phyloP scores from a whole-genome alignment of 305 asterid species.

The Fraxinus paxiana region DNA sequence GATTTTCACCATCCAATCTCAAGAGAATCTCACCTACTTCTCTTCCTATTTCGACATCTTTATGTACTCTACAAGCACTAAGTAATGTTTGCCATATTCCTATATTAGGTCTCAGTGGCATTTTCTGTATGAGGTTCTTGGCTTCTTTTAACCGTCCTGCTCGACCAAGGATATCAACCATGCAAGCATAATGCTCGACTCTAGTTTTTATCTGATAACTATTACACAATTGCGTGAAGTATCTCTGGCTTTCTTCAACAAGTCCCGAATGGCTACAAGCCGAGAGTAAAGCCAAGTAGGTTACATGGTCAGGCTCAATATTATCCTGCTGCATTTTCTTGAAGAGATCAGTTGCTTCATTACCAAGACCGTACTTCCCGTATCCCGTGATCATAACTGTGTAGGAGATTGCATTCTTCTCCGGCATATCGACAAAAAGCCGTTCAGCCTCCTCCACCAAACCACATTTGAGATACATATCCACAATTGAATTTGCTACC shows the following conservation, averaged over 20 bases:
- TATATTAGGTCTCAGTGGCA: slow-evolving; percentile 47
- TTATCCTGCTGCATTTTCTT: slow-evolving; percentile 40
- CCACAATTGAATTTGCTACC: slow-evolving; percentile 43
- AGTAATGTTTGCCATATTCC: slow-evolving; percentile 64
- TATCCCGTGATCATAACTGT: slow-evolving; percentile 60
- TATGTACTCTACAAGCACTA: slow-evolving; percentile 51
- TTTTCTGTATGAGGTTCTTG: slow-evolving; percentile 41
- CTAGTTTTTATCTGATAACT: slow-evolving; percentile 34
- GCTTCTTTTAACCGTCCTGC: slow-evolving; percentile 56
- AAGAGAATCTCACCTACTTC: slow-evolving; percentile 45
- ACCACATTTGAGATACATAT: slow-evolving; percentile 66
- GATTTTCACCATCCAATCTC: slow-evolving; percentile 44
- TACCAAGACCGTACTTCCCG: slow-evolving; percentile 51
- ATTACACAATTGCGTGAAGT: slow-evolving; percentile 44
- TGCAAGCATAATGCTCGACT: slow-evolving; percentile 63
- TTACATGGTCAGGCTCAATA: slow-evolving; percentile 50
- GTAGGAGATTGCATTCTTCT: slow-evolving; percentile 50
- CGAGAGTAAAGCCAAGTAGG: slow-evolving; percentile 57
- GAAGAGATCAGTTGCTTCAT: slow-evolving; percentile 49
- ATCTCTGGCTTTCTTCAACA: slow-evolving; percentile 46
- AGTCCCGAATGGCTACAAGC: slow-evolving; percentile 72
- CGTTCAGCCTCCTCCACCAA: slow-evolving; percentile 44
- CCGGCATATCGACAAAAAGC: slow-evolving; percentile 34
- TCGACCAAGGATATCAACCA: slow-evolving; percentile 61
- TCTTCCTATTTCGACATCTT: slow-evolving; percentile 43